Evolutionary conservation across 2,329 filamentous ascomycete genomes (phyloP).

Genomic region (Sphaerulina musiva): DNA sequence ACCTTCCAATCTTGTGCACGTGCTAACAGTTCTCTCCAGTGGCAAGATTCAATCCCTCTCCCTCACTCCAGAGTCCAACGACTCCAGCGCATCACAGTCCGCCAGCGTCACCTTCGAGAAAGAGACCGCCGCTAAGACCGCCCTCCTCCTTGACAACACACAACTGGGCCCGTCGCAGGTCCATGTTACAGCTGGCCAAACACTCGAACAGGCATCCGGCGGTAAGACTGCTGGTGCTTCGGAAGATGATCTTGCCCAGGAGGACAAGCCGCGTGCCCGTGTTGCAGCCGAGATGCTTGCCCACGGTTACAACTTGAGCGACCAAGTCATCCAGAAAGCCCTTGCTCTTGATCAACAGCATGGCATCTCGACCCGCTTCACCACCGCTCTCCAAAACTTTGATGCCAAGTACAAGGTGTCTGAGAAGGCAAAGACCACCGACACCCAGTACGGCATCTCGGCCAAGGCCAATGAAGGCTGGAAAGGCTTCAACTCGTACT

Average conservation of each 20-base stretch:
- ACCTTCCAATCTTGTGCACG: background rate
- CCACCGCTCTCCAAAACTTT: constrained; percentile 65
- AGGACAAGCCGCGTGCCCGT: constrained; percentile 91
- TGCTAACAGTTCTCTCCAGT: constrained; percentile 41
- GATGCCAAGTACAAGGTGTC: constrained; percentile 81
- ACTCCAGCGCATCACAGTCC: constrained; percentile 60
- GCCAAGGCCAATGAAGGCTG: constrained; percentile 62
- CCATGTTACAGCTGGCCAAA: constrained; percentile 68
- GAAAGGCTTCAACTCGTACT: constrained; percentile 75
- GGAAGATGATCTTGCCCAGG: constrained; percentile 69
- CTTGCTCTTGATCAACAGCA: constrained; percentile 87
- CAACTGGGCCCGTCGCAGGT: constrained; percentile 72
- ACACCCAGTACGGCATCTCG: constrained; percentile 76
- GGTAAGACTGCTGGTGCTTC: constrained; percentile 52
- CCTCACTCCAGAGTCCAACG: constrained; percentile 55
- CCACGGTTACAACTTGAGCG: constrained; percentile 80
- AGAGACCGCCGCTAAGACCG: constrained; percentile 92
- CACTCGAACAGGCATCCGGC: constrained; percentile 57
- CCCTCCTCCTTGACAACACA: constrained; percentile 93
- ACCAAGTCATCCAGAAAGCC: constrained; percentile 70
- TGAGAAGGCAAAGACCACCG: constrained; percentile 76
- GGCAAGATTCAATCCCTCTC: constrained; percentile 86
- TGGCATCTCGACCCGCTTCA: constrained; percentile 75
- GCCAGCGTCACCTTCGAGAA: constrained; percentile 97
- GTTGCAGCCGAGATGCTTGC: constrained; percentile 96